Conservation (phyloP, 2,329 filamentous ascomycete genomes). For the Penicillium nordicum region DNA sequence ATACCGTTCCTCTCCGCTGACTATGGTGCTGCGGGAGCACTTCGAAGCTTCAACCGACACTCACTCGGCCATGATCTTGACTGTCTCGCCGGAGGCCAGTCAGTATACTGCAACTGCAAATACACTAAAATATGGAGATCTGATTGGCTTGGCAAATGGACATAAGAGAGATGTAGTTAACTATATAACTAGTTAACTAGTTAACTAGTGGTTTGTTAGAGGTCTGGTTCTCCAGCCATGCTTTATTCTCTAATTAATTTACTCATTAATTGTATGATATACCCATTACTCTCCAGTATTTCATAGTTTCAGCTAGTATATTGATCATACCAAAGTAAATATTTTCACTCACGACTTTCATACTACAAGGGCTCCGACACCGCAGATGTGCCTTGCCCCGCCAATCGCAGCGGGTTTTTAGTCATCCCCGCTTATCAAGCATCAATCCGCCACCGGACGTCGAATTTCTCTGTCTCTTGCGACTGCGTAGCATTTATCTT, state of each 20-base stretch:
- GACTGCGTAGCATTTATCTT: not conserved
- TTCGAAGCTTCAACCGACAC: slow-evolving; percentile 29
- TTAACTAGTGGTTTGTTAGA: too few relatives aligned
- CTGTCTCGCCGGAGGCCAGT: slow-evolving; percentile 36
- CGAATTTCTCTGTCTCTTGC: slow-evolving; percentile 1
- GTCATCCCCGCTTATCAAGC: slow-evolving; percentile 13
- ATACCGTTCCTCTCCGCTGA: slow-evolving; percentile 43
- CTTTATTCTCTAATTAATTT: not conserved
- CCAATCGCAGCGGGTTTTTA: slow-evolving; percentile 4
- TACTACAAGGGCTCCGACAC: slow-evolving; percentile 41
- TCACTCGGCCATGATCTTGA: slow-evolving; percentile 40
- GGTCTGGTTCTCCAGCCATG: not conserved
- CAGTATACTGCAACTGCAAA: slow-evolving; percentile 44
- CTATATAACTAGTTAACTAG: too few relatives aligned
- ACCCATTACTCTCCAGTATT: not conserved
- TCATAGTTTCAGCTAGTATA: not conserved
- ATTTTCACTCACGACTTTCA: not conserved
- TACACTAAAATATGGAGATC: slow-evolving; percentile 44
- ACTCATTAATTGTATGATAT: not conserved
- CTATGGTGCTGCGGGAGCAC: slow-evolving; percentile 44
- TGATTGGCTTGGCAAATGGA: slow-evolving; percentile 31
- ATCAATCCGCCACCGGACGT: slow-evolving; percentile 21
- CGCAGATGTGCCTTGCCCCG: slow-evolving; percentile 2
- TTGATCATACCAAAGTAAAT: not conserved
- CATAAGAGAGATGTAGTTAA: too few relatives aligned